Conservation (phyloP, 768 basidiomycete genomes). For the Psilocybe sp. region DNA sequence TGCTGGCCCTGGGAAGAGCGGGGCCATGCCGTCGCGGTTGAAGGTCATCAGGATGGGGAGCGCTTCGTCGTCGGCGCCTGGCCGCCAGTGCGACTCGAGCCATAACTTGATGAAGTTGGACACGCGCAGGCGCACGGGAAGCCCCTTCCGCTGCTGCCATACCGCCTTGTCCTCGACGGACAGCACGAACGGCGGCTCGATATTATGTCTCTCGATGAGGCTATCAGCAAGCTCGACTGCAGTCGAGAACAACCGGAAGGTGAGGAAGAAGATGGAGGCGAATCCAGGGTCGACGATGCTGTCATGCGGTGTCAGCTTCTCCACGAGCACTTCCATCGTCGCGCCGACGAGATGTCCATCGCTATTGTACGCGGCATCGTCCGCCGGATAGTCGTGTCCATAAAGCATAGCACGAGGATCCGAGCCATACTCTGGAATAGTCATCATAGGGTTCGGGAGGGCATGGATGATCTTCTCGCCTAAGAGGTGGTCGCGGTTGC, state of each 20-base stretch:
- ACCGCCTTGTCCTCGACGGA: slow-evolving; percentile 58
- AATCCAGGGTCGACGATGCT: slow-evolving; percentile 86
- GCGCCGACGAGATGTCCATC: slow-evolving; percentile 92
- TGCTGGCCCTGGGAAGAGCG: slow-evolving; percentile 66
- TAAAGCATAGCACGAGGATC: slow-evolving; percentile 53
- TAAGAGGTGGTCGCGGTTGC: slow-evolving; percentile 31
- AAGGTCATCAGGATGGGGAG: slow-evolving; percentile 57
- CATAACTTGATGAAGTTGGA: slow-evolving; percentile 93
- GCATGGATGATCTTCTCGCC: slow-evolving; percentile 58
- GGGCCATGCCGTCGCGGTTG: slow-evolving; percentile 55
- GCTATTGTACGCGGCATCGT: slow-evolving; percentile 87
- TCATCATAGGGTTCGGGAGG: slow-evolving; percentile 45
- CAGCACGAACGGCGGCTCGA: slow-evolving; percentile 59
- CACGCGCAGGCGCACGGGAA: slow-evolving; percentile 87
- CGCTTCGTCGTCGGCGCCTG: slow-evolving; percentile 67
- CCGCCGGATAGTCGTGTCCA: slow-evolving; percentile 75
- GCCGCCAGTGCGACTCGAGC: slow-evolving; percentile 89
- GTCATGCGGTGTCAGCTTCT: slow-evolving; percentile 96
- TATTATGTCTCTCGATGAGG: slow-evolving; percentile 80
- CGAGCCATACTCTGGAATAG: slow-evolving; percentile 32
- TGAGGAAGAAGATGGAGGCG: slow-evolving; percentile 88
- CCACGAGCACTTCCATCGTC: slow-evolving; percentile 85
- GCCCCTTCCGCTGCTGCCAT: slow-evolving; percentile 87
- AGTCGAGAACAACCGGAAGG: slow-evolving; percentile 88
- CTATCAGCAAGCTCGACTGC: slow-evolving; percentile 74